phyloP scores from a whole-genome alignment of 208 protist genomes.

The Crithidia bombi region DNA sequence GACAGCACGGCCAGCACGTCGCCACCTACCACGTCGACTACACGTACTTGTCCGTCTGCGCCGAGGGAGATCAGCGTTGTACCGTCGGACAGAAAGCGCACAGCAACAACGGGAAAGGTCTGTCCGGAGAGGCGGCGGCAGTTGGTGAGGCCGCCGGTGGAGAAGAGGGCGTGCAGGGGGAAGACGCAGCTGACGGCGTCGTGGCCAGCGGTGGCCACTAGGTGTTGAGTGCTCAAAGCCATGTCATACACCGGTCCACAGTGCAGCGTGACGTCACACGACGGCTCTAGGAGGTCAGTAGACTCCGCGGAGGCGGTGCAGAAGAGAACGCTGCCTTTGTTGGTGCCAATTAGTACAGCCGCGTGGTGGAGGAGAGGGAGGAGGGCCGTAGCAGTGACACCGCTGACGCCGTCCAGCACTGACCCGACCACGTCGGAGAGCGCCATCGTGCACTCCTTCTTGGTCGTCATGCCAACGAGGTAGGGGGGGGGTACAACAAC shows the following conservation, averaged over 20 bases:
- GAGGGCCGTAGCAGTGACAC: constrained; percentile 19
- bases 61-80: constrained; percentile 28
- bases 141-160: constrained; percentile 7
- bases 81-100: constrained; percentile 34
- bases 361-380: constrained; percentile 11
- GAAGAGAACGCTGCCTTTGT: constrained; percentile 29
- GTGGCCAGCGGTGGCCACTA: constrained; percentile 71
- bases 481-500: no score
- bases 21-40: constrained; percentile 39
- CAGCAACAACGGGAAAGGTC: constrained; percentile 50
- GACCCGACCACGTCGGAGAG: constrained; percentile 14
- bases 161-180: constrained; percentile 36
- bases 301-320: background rate
- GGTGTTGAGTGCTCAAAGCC: constrained; percentile 41
- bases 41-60: constrained; percentile 38
- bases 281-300: constrained; percentile 2
- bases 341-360: constrained; percentile 26
- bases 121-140: constrained; percentile 50
- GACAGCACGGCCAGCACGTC: constrained; percentile 35
- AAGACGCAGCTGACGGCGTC: constrained; percentile 66
- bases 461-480: background rate
- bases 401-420: constrained; percentile 18
- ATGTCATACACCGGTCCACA: constrained; percentile 65
- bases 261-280: constrained; percentile 54
- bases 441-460: background rate